A percentile compares a stretch with the other conserved stretches of the same genome.
phyloP scores from a whole-genome alignment of 257 asterid genomes.

The Solanum chiquidenum region DNA sequence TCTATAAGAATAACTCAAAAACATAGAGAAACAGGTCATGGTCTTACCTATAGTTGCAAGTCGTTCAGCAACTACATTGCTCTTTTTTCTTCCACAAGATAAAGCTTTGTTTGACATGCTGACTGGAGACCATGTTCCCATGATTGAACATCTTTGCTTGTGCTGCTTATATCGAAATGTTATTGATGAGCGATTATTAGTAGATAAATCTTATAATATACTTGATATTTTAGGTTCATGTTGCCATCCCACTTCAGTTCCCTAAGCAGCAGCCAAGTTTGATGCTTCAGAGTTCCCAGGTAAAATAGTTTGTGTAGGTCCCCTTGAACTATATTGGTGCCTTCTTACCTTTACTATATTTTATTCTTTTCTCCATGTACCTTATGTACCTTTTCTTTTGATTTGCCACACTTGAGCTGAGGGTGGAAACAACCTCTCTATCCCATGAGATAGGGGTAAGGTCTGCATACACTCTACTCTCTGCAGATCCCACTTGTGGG shows the following conservation, averaged over 20 bases:
- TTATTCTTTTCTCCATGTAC: neutral
- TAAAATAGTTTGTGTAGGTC: neutral
- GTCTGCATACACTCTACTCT: neutral
- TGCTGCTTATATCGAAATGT: neutral
- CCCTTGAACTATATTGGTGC: neutral
- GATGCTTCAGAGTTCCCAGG: conserved; percentile 84
- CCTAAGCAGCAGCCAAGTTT: conserved; percentile 78
- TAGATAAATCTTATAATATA: neutral
- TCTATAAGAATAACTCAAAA: neutral
- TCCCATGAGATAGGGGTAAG: neutral
- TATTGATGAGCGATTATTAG: neutral
- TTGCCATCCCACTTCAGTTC: conserved; percentile 73
- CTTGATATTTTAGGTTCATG: conserved; percentile 46
- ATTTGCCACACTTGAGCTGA: neutral
- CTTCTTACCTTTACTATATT: neutral
- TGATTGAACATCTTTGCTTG: neutral
- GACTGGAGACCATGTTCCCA: neutral
- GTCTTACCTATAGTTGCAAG: neutral
- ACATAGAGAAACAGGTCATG: neutral
- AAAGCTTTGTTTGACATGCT: neutral
- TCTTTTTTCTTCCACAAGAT: neutral
- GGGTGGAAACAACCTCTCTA: neutral
- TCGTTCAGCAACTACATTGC: neutral
- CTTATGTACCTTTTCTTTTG: neutral
- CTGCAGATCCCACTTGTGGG: neutral